Base-by-base conservation (phyloP, 1,139 yeast genomes). In the Pichia sp. region DNA sequence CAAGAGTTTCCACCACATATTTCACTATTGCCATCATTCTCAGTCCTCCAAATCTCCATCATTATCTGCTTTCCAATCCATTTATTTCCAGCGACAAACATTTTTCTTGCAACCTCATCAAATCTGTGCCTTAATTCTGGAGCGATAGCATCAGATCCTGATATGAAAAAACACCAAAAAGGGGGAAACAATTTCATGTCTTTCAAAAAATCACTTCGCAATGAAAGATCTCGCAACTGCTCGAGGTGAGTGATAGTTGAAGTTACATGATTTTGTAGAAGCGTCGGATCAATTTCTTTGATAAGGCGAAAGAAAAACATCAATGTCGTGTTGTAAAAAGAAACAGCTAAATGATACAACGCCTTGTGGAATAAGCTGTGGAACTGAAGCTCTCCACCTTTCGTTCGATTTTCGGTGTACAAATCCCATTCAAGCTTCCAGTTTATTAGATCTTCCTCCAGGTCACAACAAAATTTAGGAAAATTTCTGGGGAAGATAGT, bases 61-160 rank as follows among this genome's bases (percentile, higher is more conserved):
- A 80, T 67, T 10, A 80, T 60, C 52, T 81, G 85, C 59, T 80
- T 79, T 1, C 78, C 76, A 47, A 84, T 68, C 85, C 85, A 81
- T 58, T 75, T 75, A 48, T 64, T 64, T 47, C 79, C 78, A 6
- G 67, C 67, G 52, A 62, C 65, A 45, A 68, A 65, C 42, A 67
- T 61, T 7, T 61, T 56, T 70, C 77, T 72, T 3, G 76, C 65
- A 19, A 69, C 53, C 7, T 53, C 58, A 55, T 70, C 72, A 50
- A 74, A 72, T 50, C 70, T 62, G 3, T 62, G 53, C 53, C 68
- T 70, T 47, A 73, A 53, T 10, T 62, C 54, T 5, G 52, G n/a
- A 30, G 63, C 68, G 2, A 64, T 57, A 4, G 75, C 73, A 54
- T 78, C 82, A 29, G 80, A 70, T 2, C 81, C 82, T 56, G 80